These are phyloP conservation scores for Alternaria gansuensis DNA, from an alignment of 2,329 filamentous ascomycete species.

Conservation along the genomic window DNA sequence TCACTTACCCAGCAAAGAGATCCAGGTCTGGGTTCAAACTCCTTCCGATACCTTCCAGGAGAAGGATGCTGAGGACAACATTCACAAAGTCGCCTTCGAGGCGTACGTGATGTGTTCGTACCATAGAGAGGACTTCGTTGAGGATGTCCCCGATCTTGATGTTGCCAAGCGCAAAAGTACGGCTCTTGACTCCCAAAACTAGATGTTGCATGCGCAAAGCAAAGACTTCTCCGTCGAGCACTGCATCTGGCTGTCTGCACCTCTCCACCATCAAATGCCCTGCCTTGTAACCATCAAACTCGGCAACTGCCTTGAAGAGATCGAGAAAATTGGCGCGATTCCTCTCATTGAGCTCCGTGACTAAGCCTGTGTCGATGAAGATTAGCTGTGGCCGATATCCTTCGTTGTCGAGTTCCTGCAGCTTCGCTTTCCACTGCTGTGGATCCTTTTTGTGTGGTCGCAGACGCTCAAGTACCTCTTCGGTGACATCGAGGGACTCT, in stretches of 20 bases:
- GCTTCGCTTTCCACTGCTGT: constrained; percentile 75
- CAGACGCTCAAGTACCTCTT: constrained; percentile 82
- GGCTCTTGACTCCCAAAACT: constrained; percentile 86
- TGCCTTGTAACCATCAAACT: constrained; percentile 96
- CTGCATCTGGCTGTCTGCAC: constrained; percentile 89
- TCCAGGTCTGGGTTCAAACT: constrained; percentile 87
- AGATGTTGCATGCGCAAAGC: constrained; percentile 97
- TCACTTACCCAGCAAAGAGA: constrained; percentile 74
- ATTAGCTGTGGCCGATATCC: constrained; percentile 93
- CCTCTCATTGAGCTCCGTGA: constrained; percentile 86
- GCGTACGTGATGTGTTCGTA: constrained; percentile 88
- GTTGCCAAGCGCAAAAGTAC: constrained; percentile 89
- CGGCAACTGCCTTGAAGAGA: constrained; percentile 92
- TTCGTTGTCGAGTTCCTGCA: constrained; percentile 80
- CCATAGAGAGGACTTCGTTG: constrained; percentile 90
- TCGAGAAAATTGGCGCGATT: constrained; percentile 94
- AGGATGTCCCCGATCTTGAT: constrained; percentile 97
- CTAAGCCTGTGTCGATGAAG: constrained; percentile 95
- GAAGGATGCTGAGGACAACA: constrained; percentile 91
- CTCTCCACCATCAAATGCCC: constrained; percentile 96
- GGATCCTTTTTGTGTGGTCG: constrained; percentile 75
- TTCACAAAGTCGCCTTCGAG: constrained; percentile 98
- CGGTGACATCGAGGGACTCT: constrained; percentile 78
- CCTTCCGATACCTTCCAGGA: constrained; percentile 93
- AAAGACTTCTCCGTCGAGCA: constrained; percentile 89